A percentile compares a stretch with the other conserved stretches of the same genome.
Evolutionary conservation across 2,329 filamentous ascomycete genomes (phyloP).

Genomic region (Phialophora tarda): DNA sequence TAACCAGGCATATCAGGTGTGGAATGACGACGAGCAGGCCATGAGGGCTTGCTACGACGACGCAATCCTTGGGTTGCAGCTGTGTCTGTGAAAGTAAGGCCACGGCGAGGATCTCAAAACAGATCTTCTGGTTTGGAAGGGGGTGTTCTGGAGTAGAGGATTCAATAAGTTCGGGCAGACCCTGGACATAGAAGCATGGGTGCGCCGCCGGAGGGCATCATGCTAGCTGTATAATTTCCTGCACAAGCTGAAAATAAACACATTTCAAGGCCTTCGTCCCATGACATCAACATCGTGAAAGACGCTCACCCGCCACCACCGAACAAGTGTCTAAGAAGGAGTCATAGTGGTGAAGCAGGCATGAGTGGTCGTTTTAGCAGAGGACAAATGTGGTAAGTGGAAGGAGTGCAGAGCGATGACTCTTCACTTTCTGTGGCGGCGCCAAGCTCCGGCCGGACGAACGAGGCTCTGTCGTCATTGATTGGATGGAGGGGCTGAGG

Average conservation of each 20-base stretch:
- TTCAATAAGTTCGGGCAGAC: neutral
- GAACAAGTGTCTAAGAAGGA: neutral
- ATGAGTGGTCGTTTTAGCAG: neutral
- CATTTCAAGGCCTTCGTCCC: neutral
- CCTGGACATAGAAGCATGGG: neutral
- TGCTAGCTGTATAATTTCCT: neutral
- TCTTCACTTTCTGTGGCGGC: conserved; percentile 1
- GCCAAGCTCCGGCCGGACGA: neutral
- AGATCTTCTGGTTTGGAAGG: neutral
- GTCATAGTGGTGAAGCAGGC: neutral
- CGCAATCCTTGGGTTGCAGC: conserved; percentile 17
- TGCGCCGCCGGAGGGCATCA: neutral
- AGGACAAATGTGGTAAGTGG: conserved; percentile 5
- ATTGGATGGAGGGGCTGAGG: conserved; percentile 6
- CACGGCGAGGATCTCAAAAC: neutral
- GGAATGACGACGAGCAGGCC: conserved; percentile 30
- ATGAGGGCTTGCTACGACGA: conserved; percentile 30
- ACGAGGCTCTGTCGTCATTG: neutral
- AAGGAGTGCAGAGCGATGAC: conserved; percentile 16
- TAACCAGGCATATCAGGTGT: conserved; percentile 25
- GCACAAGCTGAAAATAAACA: neutral
- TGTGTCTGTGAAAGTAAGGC: conserved; percentile 19
- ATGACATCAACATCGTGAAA: neutral
- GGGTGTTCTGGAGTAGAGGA: neutral
- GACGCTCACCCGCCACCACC: too few relatives aligned